Evolutionary conservation across 1,284 basidiomycete genomes (phyloP), one percentile per base, ranked within the genome.

Genomic region (Melanopsichium pennsylvanicum): DNA sequence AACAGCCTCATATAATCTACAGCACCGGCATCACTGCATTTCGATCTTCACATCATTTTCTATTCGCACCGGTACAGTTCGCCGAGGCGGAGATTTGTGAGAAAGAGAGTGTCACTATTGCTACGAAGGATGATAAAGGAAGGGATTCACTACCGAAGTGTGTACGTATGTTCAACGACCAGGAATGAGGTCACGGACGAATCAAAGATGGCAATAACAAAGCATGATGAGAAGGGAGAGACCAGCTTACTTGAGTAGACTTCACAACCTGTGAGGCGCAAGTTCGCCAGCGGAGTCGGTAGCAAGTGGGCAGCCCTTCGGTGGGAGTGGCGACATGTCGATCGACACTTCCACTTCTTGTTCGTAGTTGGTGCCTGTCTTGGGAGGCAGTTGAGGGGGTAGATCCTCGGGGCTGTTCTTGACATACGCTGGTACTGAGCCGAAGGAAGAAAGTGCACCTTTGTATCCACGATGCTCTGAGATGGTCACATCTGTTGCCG

Each of bases 271-370:
- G n/a, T n/a, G n/a, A n/a, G n/a, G n/a, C n/a, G n/a, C n/a, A n/a
- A n/a, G n/a, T n/a, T n/a, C n/a, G n/a, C n/a, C n/a, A n/a, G n/a
- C n/a, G n/a, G n/a, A n/a, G n/a, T n/a, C n/a, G n/a, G n/a, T n/a
- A n/a, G n/a, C n/a, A n/a, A n/a, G n/a, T n/a, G n/a, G n/a, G n/a
- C n/a, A n/a, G n/a, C n/a, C 7, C 2, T 36, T 33, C 8, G 31
- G 39, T 2, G 40, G 27, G 15, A 46, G 26, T 1, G 54, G 54
- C 0, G 44, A 41, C 59, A 42, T 41, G 10, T 63, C 60, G 32
- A 63, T 49, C n/a, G 52, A 43, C 13, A 63, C 60, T 9, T 35
- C 19, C 13, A 47, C 44, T 11, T 52, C 60, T 15, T 55, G 44
- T 25, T 25, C 49, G 33, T 40, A 42, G 16, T 25, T 31, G 21